Conservation (phyloP, 495 filamentous ascomycete genomes). For the Daldinia loculata region DNA sequence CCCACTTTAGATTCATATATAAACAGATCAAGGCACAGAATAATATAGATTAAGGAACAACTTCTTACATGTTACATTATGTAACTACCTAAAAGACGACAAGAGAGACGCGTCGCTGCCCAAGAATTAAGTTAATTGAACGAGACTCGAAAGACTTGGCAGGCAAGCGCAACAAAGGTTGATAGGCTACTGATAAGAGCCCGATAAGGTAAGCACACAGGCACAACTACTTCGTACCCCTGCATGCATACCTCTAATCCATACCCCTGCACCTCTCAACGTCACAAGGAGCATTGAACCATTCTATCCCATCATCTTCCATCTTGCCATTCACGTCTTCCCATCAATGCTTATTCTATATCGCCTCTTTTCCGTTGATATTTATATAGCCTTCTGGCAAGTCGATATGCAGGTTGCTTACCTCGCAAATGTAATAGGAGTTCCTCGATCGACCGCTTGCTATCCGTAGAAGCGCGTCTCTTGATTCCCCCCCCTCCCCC, state of each 20-base stretch:
- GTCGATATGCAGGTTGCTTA: slow-evolving; percentile 39
- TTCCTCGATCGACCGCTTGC: slow-evolving; percentile 29
- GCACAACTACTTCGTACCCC: too few species aligned
- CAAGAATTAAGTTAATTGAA: slow-evolving; percentile 21
- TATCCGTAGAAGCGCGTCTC: slow-evolving; percentile 27
- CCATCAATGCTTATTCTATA: slow-evolving; percentile 14
- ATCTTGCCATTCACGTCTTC: slow-evolving; percentile 7
- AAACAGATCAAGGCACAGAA: neutral
- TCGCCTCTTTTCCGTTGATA: neutral
- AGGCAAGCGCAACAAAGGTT: neutral
- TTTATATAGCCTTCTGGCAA: slow-evolving; percentile 13
- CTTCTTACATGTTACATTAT: neutral
- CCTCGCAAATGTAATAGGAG: slow-evolving; percentile 15
- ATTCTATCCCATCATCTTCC: slow-evolving; percentile 8
- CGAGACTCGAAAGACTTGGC: slow-evolving; percentile 16
- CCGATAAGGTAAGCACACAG: slow-evolving; percentile 25
- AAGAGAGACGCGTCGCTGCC: slow-evolving; percentile 37
- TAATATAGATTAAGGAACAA: neutral
- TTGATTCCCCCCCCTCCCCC: neutral
- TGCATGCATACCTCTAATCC: slow-evolving; percentile 8
- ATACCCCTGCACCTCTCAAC: slow-evolving; percentile 27
- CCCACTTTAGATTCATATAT: slow-evolving; percentile 8
- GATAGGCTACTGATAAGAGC: slow-evolving; percentile 27
- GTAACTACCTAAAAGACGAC: slow-evolving; percentile 21
- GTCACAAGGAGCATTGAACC: slow-evolving; percentile 35